Percentiles rank a stretch among this genome's conserved stretches.
phyloP scores from a whole-genome alignment of 345 rosid species.

The rapeseed (Brassica napus) region Da-Ae NC_063442.1:44879001-44879500 shows the following conservation, averaged over 20 bases:
- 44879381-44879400: slow-evolving; percentile 88
- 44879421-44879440: slow-evolving; percentile 78
- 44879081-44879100: background rate
- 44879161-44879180: background rate
- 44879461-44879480: too few species aligned
- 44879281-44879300: background rate
- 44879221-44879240: slow-evolving; percentile 92
- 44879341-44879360: slow-evolving; percentile 84
- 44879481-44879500: too few species aligned
- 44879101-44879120: background rate
- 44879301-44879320: background rate
- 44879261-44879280: background rate
- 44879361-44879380: slow-evolving; percentile 97
- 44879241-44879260: background rate
- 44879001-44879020: background rate
- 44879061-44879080: background rate
- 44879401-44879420: slow-evolving; percentile 88
- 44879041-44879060: background rate
- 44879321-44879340: slow-evolving; percentile 63
- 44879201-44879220: slow-evolving; percentile 88
- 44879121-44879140: background rate
- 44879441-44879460: slow-evolving; percentile 87
- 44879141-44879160: background rate
- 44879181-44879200: background rate
- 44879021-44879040: background rate